Evolutionary conservation across 768 basidiomycete species (phyloP), one percentile per base, ranked within the genome.

Genomic region (Macrolepiota fuliginosa): DNA sequence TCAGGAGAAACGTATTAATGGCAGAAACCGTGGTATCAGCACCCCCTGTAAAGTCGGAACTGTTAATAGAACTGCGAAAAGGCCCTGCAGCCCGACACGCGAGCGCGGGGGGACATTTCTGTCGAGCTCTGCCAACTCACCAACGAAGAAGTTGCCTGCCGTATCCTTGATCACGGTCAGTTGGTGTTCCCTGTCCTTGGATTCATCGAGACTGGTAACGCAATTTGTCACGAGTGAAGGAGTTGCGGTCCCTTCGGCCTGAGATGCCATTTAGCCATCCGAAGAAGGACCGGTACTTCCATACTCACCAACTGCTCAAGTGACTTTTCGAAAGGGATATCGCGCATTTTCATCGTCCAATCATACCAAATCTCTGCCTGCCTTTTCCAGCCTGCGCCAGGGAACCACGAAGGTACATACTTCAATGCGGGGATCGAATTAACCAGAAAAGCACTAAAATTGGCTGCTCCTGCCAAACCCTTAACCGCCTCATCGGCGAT

Each of bases 361-460:
- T 69, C 62, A 22, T 62, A 52, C 75, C 75, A 77, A 13, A 69
- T 61, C 25, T 64, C 69, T 3, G 78, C 78, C 53, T 74, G 69
- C 4, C 65, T 68, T 65, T 77, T 71, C 66, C 79, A 79, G 11
- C 66, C 72, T 0, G 72, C 70, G 1, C 76, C 75, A 24, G 79
- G 78, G 58, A 79, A 66, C 73, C 76, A 79, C 10, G 66, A 63
- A 3, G 79, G 79, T 3, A 79, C 63, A 55, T 79, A 67, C 58
- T 74, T 73, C 19, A 80, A 66, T 9, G 68, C 59, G 6, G 73
- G 72, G 10, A 73, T 24, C 0, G 72, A 66, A 56, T 80, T 76
- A 50, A 79, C 79, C 0, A 78, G 66, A 60, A 69, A 79, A 0
- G 73, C 58, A 2, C 78, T 76, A 1, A 73, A 68, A 47, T 68